phyloP scores from a whole-genome alignment of 1,284 basidiomycete species.

The Termitomyces sp. region DNA sequence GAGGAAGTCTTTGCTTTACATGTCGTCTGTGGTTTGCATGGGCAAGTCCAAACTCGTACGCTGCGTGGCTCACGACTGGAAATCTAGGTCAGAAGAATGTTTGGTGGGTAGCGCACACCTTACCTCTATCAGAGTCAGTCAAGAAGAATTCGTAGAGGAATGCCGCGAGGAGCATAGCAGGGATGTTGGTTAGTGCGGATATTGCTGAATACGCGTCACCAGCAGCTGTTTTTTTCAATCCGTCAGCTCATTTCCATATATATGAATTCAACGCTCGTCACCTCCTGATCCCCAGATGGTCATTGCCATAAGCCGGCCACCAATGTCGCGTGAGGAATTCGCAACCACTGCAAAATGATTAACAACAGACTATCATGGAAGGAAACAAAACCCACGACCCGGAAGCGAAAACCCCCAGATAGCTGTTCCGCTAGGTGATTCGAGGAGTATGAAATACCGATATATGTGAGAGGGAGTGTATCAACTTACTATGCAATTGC shows the following conservation, averaged over 20 bases:
- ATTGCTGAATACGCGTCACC: constrained; percentile 61
- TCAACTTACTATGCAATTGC: constrained; percentile 49
- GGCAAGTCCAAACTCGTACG: constrained; percentile 12
- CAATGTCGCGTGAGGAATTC: constrained; percentile 66
- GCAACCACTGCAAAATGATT: constrained; percentile 40
- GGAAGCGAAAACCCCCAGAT: constrained; percentile 58
- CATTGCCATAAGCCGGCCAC: constrained; percentile 52
- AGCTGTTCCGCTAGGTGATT: constrained; percentile 36
- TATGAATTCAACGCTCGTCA: constrained; percentile 11
- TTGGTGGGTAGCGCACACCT: not conserved
- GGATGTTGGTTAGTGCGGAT: constrained; percentile 60
- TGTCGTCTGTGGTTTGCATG: constrained; percentile 16
- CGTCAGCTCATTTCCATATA: not conserved
- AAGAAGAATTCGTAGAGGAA: constrained; percentile 51
- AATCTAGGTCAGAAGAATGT: not conserved
- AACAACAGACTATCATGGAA: not conserved
- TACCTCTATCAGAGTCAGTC: constrained; percentile 48
- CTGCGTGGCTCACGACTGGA: constrained; percentile 15
- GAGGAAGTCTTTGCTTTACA: not conserved
- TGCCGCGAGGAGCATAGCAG: constrained; percentile 50
- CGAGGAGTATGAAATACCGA: not conserved
- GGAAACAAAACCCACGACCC: constrained; percentile 33
- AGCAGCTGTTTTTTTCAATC: constrained; percentile 29
- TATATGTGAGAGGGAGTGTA: not conserved
- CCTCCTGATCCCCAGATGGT: constrained; percentile 52